Percentiles rank a stretch among this genome's conserved stretches.
phyloP scores from a whole-genome alignment of 176 grass and related monocot species.

The Oryza meridionalis region DNA sequence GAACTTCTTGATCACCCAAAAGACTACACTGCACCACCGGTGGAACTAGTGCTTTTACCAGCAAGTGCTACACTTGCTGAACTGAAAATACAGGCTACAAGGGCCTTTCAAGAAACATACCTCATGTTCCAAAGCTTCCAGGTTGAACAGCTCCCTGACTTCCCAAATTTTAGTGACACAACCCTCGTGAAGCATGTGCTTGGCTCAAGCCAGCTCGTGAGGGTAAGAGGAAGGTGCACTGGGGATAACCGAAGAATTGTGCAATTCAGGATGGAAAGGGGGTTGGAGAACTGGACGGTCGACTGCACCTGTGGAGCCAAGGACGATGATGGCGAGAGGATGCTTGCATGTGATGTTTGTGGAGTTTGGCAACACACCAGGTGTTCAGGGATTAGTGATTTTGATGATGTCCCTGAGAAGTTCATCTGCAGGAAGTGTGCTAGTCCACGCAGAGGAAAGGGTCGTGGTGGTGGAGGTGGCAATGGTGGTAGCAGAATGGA shows the following conservation, averaged over 20 bases:
- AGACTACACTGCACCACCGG: slow-evolving; percentile 75
- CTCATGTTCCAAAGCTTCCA: slow-evolving; percentile 93
- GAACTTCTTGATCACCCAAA: slow-evolving; percentile 81
- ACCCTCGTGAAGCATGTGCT: slow-evolving; percentile 65
- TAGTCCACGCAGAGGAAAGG: slow-evolving; percentile 42
- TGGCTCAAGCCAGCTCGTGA: slow-evolving; percentile 55
- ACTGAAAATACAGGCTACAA: slow-evolving; percentile 72
- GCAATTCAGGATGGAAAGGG: slow-evolving; percentile 91
- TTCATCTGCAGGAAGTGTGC: slow-evolving; percentile 79
- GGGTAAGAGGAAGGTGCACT: slow-evolving; percentile 63
- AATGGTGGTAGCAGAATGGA: slow-evolving; percentile 51
- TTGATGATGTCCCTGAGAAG: slow-evolving; percentile 76
- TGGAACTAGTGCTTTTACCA: slow-evolving; percentile 73
- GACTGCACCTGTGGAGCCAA: slow-evolving; percentile 88
- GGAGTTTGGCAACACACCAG: slow-evolving; percentile 98
- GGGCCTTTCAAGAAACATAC: slow-evolving; percentile 85
- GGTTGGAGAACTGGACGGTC: slow-evolving; percentile 92
- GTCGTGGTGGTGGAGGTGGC: slow-evolving; percentile 30
- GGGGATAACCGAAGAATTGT: slow-evolving; percentile 63
- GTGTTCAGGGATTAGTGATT: slow-evolving; percentile 81
- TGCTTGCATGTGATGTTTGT: slow-evolving; percentile 90
- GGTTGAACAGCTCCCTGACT: slow-evolving; percentile 71
- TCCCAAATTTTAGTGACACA: slow-evolving; percentile 54
- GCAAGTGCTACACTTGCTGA: slow-evolving; percentile 68
- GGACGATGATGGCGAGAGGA: slow-evolving; percentile 95